phyloP scores from a whole-genome alignment of 495 filamentous ascomycete species.

The Trichodelitschia bisporula region DNA sequence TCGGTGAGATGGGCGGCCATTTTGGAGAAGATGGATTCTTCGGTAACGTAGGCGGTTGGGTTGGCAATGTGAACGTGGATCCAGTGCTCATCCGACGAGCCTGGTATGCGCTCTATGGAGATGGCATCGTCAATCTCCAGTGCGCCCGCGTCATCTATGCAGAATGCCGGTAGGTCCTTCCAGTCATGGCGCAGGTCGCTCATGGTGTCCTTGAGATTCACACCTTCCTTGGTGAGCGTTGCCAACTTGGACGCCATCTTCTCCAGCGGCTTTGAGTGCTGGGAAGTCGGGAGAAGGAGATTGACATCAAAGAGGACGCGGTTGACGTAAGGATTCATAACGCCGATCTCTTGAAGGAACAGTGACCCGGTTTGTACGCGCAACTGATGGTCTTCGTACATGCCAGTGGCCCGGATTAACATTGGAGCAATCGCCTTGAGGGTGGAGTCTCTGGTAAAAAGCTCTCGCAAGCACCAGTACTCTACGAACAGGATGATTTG shows the following conservation, averaged over 20 bases:
- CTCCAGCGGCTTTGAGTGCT: conserved; percentile 12
- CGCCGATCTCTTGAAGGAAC: conserved; percentile 71
- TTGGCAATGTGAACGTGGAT: conserved; percentile 83
- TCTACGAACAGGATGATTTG: too few species aligned
- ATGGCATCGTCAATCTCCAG: conserved; percentile 77
- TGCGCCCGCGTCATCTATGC: conserved; percentile 49
- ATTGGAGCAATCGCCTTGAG: too few species aligned
- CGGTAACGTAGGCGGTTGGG: conserved; percentile 55
- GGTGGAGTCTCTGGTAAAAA: too few species aligned
- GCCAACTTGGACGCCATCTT: conserved; percentile 7
- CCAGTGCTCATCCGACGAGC: conserved; percentile 31
- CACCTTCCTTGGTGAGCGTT: background rate
- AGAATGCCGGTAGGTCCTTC: conserved; percentile 46
- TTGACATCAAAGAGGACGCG: conserved; percentile 31
- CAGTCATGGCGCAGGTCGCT: conserved; percentile 41
- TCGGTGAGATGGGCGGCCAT: conserved; percentile 37
- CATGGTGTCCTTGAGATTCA: conserved; percentile 25
- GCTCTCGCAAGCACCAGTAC: too few species aligned
- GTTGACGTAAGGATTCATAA: conserved; percentile 62
- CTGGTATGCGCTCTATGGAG: conserved; percentile 41
- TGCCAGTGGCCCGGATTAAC: too few species aligned
- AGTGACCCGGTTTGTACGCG: too few species aligned
- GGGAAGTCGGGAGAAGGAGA: conserved; percentile 29
- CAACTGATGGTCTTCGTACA: too few species aligned
- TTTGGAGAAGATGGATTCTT: conserved; percentile 29